phyloP scores from a whole-genome alignment of 116 monocot species.

The Posidonia oceanica region DNA sequence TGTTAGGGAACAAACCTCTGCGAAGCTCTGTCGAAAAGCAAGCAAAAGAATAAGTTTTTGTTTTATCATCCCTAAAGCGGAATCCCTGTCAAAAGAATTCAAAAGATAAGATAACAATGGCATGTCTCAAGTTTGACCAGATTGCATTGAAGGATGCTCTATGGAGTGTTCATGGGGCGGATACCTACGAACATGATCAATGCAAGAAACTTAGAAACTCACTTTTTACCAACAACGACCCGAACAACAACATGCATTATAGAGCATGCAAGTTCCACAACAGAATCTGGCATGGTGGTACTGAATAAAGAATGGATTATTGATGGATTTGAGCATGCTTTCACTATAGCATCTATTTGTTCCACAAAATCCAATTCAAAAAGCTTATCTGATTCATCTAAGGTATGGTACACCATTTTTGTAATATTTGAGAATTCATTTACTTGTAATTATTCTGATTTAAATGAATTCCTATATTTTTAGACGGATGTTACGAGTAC shows the following conservation, averaged over 20 bases:
- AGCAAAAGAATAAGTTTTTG: slow-evolving; percentile 37
- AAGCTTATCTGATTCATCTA: slow-evolving; percentile 97
- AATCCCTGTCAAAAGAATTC: slow-evolving; percentile 37
- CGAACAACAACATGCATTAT: slow-evolving; percentile 96
- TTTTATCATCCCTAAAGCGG: slow-evolving; percentile 72
- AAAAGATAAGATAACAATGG: background rate
- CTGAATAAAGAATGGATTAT: slow-evolving; percentile 75
- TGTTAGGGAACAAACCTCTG: slow-evolving; percentile 36
- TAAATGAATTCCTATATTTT: too few relatives aligned
- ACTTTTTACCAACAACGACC: slow-evolving; percentile 87
- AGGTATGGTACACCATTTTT: slow-evolving; percentile 78
- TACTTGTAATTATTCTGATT: too few relatives aligned
- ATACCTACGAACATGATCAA: too few relatives aligned
- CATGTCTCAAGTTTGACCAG: too few relatives aligned
- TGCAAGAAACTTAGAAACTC: slow-evolving; percentile 2
- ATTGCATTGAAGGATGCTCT: too few relatives aligned
- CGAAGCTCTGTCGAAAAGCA: slow-evolving; percentile 75
- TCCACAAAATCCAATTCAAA: slow-evolving; percentile 90
- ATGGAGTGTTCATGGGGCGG: too few relatives aligned
- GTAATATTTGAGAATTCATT: too few relatives aligned
- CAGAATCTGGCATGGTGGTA: slow-evolving; percentile 88
- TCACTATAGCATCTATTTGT: slow-evolving; percentile 80
- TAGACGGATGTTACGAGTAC: too few relatives aligned
- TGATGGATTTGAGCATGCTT: slow-evolving; percentile 89
- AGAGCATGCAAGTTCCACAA: slow-evolving; percentile 86